Evolutionary conservation across 73 alveolate genomes (phyloP), one percentile per base, ranked within the genome.

Genomic region (Paramecium octaurelia): DNA sequence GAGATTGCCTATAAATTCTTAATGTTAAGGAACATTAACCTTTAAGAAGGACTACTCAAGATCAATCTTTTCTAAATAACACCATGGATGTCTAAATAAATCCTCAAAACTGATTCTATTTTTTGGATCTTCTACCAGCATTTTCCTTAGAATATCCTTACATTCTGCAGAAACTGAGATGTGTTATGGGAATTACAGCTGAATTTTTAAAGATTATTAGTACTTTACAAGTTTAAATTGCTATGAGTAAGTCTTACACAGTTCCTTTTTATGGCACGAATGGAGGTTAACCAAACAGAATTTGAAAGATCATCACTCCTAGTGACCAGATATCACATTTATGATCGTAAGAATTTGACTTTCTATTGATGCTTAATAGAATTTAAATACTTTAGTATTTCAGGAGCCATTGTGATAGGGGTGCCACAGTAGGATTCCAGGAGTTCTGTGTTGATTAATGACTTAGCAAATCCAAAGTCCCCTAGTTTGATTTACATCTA

Each of bases 351-450:
- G 80, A 50, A 34, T 75, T 88, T 43, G 75, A 44, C 38, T 84
- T 92, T 73, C 87, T 73, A 73, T 11, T 16, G 6, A 54, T 54
- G 0, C 16, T 14, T 73, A 21, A 36, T 73, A 73, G 59, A 40
- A 34, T 73, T 73, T 34, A 54, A 7, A 16, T 73, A 73, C 87
- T 73, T 73, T 48, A 93, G 43, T 12, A 96, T 96, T 95, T 96
- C 98, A 34, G 98, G 98, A 31, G 97, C 96, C 98, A 96, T 96
- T 69, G 95, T 95, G 57, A 93, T 92, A 11, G 98, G 98, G 16
- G 98, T 90, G 4, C 98, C 98, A 75, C 93, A 88, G 35, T 89
- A 89, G 8, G 92, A 70, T 70, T 70, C 34, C 31, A 89, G 36
- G 10, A 89, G 23, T 10, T 80, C 91, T 3, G 70, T 31, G 5